Base-by-base conservation (phyloP, 2,329 filamentous ascomycete species). In the Microcera coccophila region DNA sequence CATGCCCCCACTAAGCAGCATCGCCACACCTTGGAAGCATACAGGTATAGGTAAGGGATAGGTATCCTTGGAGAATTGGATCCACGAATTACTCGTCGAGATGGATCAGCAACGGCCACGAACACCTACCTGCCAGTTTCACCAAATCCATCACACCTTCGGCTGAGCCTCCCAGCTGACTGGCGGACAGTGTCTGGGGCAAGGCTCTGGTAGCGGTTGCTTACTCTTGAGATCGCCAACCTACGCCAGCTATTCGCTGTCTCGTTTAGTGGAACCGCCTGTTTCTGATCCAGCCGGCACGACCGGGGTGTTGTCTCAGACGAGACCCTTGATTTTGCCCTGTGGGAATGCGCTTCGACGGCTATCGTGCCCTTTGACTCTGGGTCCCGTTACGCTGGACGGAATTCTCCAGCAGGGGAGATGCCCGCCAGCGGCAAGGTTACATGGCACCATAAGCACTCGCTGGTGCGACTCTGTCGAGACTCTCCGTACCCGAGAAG, bases 271-370 rank as follows among this genome's bases (percentile, higher is more conserved):
- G 53, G 50, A 47, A 44, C 50, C 42, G 45, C 24, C 29, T 48
- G 54, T 55, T 54, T 57, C 44, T 49, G 39, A 56, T 39, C 48
- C 47, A 37, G 45, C 48, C 41, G 16, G 16, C 17, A 35, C 11
- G 33, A 18, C 50, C 45, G 44, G 49, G 47, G 44, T 37, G 45
- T 43, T 58, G 55, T 58, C 55, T 58, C 49, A 57, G 47, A 50
- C 50, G 54, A 46, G 46, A 51, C 53, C 55, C 47, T 54, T 51
- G 31, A 53, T 54, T 50, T 42, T 42, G 40, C 16, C 37, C 39
- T 34, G 39, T 35, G 17, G 36, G 24, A 36, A 33, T 31, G 44
- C 45, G 44, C 53, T 54, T 49, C 33, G 36, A 41, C 42, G 17
- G 15, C 26, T 41, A 8, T 35, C 22, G 12, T 12, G 7, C 7